Base-by-base conservation (phyloP, 106 monocot species). In the Allium cepa region DNA sequence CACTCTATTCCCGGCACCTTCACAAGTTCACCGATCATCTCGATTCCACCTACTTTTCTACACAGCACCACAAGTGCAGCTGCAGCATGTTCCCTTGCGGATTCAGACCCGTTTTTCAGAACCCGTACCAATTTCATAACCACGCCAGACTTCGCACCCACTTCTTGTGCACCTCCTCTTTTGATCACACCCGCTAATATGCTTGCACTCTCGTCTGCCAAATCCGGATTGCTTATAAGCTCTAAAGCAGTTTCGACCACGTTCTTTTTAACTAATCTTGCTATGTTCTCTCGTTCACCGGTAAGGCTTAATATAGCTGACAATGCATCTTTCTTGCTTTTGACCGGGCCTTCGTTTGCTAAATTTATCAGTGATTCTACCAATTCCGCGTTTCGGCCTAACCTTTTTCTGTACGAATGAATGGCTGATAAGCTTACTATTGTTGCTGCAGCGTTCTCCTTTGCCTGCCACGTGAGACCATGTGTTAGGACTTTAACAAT, bases 361-460 rank as follows among this genome's bases (percentile, higher is more conserved):
- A 94, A 62, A 26, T 71, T 58, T 7, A 84, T 72, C 18, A 94
- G 60, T 22, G 58, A 70, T 52, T 72, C 79, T 12, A 83, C 60
- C 17, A 85, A 68, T 10, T 70, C 58, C 7, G 59, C 67, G 46
- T 87, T 57, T 53, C 82, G 62, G 1, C 85, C 90, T 0, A 94
- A 47, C 46, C 79, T 63, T 47, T 82, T 77, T 50, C 90, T 56
- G 75, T 90, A 91, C 50, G 85, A 60, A 46, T 83, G 84, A 52
- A 81, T 66, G 14, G 83, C 60, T 4, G 87, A 80, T 3, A 90
- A 49, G 75, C 80, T 85, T 1, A 83, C 70, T 22, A 94, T 47
- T 8, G 85, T 74, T 7, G 80, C 83, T 0, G 90, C 94, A 3
- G 94, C 90, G 69, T 90, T 90, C 76, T 85, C 87, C 81, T 82